Evolutionary conservation across 1,284 basidiomycete species (phyloP).

Genomic region (Rhodotorula sp.): DNA sequence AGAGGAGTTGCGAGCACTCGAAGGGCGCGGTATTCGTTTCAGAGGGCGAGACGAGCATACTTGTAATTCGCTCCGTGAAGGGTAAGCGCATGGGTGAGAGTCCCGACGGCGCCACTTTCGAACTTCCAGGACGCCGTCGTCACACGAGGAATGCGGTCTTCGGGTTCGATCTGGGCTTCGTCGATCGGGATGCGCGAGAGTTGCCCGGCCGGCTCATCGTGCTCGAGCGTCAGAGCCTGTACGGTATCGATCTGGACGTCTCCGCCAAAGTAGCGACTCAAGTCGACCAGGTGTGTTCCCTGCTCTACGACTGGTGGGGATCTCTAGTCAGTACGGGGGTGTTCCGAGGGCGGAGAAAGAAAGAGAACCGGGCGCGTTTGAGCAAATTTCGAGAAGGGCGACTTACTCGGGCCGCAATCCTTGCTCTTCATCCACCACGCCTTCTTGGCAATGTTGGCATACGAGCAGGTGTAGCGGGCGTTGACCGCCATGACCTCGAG

Average conservation of each 20-base stretch:
- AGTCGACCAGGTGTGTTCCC: slow-evolving; percentile 80
- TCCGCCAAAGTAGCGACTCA: slow-evolving; percentile 78
- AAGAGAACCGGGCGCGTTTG: neutral
- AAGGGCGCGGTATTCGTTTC: no score
- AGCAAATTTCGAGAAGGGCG: neutral
- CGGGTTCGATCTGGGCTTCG: slow-evolving; percentile 68
- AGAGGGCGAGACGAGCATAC: no score
- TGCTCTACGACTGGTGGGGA: slow-evolving; percentile 70
- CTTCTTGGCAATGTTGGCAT: slow-evolving; percentile 68
- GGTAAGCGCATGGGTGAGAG: slow-evolving; percentile 79
- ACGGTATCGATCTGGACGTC: slow-evolving; percentile 87
- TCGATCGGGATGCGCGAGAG: slow-evolving; percentile 78
- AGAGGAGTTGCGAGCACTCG: no score
- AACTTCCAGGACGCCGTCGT: slow-evolving; percentile 62
- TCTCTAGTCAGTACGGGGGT: neutral
- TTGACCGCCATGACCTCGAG: slow-evolving; percentile 96
- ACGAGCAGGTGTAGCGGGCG: slow-evolving; percentile 88
- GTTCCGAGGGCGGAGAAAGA: neutral
- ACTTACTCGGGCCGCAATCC: slow-evolving; percentile 69
- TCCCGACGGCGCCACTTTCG: slow-evolving; percentile 83
- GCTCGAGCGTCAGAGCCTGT: slow-evolving; percentile 57
- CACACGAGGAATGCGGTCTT: slow-evolving; percentile 60
- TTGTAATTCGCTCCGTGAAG: slow-evolving; percentile 85
- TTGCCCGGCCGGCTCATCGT: slow-evolving; percentile 82
- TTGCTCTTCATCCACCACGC: slow-evolving; percentile 95